phyloP scores from a whole-genome alignment of 2,329 filamentous ascomycete species.

The Cercospora sp. region DNA sequence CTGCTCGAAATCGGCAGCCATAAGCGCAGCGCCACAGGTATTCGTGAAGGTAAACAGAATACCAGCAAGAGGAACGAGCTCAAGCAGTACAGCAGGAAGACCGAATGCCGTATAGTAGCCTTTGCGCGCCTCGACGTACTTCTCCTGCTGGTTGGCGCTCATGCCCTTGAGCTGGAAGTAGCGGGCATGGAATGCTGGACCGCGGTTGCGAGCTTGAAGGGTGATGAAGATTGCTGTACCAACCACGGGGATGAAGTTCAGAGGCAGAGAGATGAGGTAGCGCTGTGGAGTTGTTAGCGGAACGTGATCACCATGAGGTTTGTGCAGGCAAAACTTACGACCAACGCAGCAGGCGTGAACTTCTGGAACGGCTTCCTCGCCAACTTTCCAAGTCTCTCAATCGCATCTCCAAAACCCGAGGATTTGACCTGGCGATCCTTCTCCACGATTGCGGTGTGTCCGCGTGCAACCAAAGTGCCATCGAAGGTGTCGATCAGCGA shows the following conservation, averaged over 20 bases:
- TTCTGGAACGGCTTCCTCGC: constrained; percentile 57
- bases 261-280: constrained; percentile 80
- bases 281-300: constrained; percentile 40
- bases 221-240: constrained; percentile 80
- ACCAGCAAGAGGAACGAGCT: constrained; percentile 79
- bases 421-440: constrained; percentile 71
- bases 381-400: constrained; percentile 59
- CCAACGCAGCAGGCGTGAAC: constrained; percentile 59
- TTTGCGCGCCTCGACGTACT: constrained; percentile 69
- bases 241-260: constrained; percentile 90
- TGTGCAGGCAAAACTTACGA: constrained; percentile 41
- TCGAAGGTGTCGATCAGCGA: constrained; percentile 88
- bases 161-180: constrained; percentile 84
- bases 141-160: constrained; percentile 63
- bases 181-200: constrained; percentile 59
- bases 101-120: constrained; percentile 79
- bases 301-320: background rate
- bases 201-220: constrained; percentile 61
- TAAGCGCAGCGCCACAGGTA: constrained; percentile 87
- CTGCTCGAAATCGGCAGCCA: constrained; percentile 67
- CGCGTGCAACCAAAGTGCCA: constrained; percentile 60
- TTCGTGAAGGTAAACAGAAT: constrained; percentile 90
- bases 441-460: constrained; percentile 64
- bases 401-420: constrained; percentile 51
- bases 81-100: constrained; percentile 76